These are phyloP conservation scores for Saturnispora zaruensis DNA, from an alignment of 805 yeast genomes.

Conservation along the genomic window DNA sequence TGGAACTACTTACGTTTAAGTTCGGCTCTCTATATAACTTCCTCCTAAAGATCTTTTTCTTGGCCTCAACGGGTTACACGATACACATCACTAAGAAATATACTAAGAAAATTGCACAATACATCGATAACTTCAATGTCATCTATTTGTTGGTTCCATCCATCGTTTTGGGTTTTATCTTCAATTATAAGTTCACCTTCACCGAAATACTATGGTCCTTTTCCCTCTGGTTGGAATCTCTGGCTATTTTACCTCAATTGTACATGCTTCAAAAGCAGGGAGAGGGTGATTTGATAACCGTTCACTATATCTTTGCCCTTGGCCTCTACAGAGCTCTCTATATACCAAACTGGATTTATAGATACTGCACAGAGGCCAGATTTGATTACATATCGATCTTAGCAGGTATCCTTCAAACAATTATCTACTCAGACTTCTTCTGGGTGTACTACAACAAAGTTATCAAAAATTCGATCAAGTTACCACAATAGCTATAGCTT, in stretches of 20 bases:
- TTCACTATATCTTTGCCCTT: constrained; percentile 88
- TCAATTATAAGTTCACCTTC: constrained; percentile 55
- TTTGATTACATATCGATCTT: constrained; percentile 63
- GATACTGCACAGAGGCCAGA: constrained; percentile 56
- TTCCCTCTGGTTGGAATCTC: constrained; percentile 85
- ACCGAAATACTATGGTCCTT: constrained; percentile 78
- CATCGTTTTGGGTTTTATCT: constrained; percentile 45
- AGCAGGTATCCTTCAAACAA: constrained; percentile 81
- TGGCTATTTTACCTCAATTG: constrained; percentile 88
- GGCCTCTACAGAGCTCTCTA: constrained; percentile 86
- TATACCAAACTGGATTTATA: constrained; percentile 91
- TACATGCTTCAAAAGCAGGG: constrained; percentile 86
- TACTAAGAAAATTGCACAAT: constrained; percentile 52
- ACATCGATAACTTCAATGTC: constrained; percentile 61
- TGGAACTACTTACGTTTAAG: constrained; percentile 45
- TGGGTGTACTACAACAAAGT: constrained; percentile 81
- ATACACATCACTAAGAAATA: constrained; percentile 63
- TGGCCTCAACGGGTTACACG: constrained; percentile 66
- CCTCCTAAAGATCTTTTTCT: constrained; percentile 73
- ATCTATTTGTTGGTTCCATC: constrained; percentile 63
- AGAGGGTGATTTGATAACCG: constrained; percentile 76
- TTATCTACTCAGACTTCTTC: constrained; percentile 89
- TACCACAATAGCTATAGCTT: constrained; percentile 29
- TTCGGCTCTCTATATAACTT: constrained; percentile 67
- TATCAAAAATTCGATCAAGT: constrained; percentile 66